Evolutionary conservation across 345 rosid genomes (phyloP), one percentile per base, ranked within the genome.

Genomic region (Citrus trifoliata): DNA sequence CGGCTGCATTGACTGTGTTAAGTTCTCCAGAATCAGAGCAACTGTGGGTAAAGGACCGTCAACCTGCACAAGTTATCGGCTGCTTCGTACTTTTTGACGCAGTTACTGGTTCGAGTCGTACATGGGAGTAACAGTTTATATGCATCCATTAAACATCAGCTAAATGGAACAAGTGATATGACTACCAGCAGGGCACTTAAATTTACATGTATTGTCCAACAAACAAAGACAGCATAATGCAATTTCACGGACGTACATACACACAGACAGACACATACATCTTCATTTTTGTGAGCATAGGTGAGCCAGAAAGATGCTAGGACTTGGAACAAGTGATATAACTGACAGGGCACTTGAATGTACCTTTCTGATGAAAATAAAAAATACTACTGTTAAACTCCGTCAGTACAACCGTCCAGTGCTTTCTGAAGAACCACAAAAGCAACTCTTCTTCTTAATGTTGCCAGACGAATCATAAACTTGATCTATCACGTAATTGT

Each of bases 391-490:
- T 21, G 24, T 27, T 25, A 65, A 22, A 12, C 60, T 66, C 32
- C 60, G 40, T 91, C 83, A 94, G 68, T 94, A 94, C 88, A 94
- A 84, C 85, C 98, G 82, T 73, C 97, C 95, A 1, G 79, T 75
- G 83, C 99, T 89, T 46, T 86, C 93, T 6, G 87, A 56, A 73
- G 95, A 88, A 66, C 99, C 97, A 85, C 97, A 94, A 68, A 79
- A 85, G 80, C 99, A 94, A 42, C 28, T 73, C 76, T 96, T 94
- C 80, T 80, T 88, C 88, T 81, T 96, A 64, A 92, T 86, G 75
- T 87, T 89, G 68, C 98, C 98, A 61, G 85, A 69, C 10, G 93
- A 80, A 68, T 92, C 97, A 32, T 38, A 82, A 69, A 96, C 98
- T 81, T 88, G 87, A 77, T 87, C 92, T 32, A 92, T 70, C 53